A percentile compares a stretch with the other conserved stretches of the same genome.
Conservation (phyloP, 73 alveolate species). For the Tetrahymena elliotti region DNA sequence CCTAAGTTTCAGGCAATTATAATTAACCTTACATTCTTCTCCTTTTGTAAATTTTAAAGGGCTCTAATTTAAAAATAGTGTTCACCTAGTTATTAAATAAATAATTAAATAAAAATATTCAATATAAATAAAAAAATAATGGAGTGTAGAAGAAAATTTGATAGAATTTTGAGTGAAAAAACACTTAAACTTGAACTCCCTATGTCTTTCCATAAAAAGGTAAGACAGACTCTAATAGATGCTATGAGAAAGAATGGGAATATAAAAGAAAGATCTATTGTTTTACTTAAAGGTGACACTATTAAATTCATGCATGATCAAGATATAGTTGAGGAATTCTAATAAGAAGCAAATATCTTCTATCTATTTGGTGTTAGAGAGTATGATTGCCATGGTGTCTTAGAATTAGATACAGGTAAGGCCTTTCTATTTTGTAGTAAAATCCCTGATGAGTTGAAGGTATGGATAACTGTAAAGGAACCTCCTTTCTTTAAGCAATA, state of each 20-base stretch:
- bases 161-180: not conserved
- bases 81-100: no score
- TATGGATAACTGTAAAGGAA: slow-evolving; percentile 68
- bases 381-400: slow-evolving; percentile 55
- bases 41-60: no score
- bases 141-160: not conserved
- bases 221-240: not conserved
- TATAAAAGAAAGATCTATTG: not conserved
- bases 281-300: not conserved
- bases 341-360: slow-evolving; percentile 59
- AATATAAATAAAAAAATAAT: no score
- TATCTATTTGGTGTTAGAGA: slow-evolving; percentile 66
- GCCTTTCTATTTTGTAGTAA: slow-evolving; percentile 46
- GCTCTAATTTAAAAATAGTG: no score
- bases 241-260: not conserved
- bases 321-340: slow-evolving; percentile 45
- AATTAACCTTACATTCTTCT: no score
- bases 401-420: slow-evolving; percentile 53
- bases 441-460: slow-evolving; percentile 40
- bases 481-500: slow-evolving; percentile 50
- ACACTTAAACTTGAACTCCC: not conserved
- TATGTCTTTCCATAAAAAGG: not conserved
- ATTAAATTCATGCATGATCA: not conserved
- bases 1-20: no score
- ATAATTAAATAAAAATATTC: no score